Evolutionary conservation across 495 filamentous ascomycete species (phyloP).

Genomic region (Arthonia radiata): DNA sequence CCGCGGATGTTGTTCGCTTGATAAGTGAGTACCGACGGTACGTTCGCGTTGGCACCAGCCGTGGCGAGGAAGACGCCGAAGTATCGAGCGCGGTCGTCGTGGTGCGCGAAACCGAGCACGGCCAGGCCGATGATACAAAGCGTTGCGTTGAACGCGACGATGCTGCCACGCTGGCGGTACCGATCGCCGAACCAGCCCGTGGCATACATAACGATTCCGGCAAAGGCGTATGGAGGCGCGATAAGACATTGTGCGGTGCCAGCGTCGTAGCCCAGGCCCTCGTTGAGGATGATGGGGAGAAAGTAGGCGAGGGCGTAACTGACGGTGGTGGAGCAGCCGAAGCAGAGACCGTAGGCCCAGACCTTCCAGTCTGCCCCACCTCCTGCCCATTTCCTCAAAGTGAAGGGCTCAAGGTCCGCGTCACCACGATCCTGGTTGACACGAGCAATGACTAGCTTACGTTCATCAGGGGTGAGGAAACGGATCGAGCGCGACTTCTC

Average conservation of each 20-base stretch:
- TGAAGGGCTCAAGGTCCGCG: conserved; percentile 23
- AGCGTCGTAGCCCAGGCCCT: conserved; percentile 31
- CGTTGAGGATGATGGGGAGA: conserved; percentile 34
- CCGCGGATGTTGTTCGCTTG: conserved; percentile 43
- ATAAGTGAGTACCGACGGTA: conserved; percentile 33
- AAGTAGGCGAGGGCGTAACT: conserved; percentile 43
- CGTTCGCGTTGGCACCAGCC: conserved; percentile 33
- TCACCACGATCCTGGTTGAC: conserved; percentile 34
- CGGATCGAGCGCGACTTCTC: too few relatives aligned
- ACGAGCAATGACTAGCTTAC: conserved; percentile 27
- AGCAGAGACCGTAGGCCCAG: conserved; percentile 34
- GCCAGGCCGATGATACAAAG: conserved; percentile 22
- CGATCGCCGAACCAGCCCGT: conserved; percentile 29
- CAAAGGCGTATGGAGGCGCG: conserved; percentile 35
- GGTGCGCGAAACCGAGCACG: conserved; percentile 26
- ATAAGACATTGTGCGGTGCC: conserved; percentile 33
- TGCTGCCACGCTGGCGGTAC: conserved; percentile 28
- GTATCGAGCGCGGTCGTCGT: conserved; percentile 27
- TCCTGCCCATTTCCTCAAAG: conserved; percentile 21
- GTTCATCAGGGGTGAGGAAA: conserved; percentile 21
- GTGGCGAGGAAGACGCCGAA: conserved; percentile 39
- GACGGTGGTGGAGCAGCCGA: conserved; percentile 31
- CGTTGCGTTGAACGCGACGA: conserved; percentile 28
- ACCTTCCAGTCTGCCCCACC: conserved; percentile 29
- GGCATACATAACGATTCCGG: conserved; percentile 31